Evolutionary conservation across 352 stramenopile species (phyloP).

Genomic region (Pythium biforme): DNA sequence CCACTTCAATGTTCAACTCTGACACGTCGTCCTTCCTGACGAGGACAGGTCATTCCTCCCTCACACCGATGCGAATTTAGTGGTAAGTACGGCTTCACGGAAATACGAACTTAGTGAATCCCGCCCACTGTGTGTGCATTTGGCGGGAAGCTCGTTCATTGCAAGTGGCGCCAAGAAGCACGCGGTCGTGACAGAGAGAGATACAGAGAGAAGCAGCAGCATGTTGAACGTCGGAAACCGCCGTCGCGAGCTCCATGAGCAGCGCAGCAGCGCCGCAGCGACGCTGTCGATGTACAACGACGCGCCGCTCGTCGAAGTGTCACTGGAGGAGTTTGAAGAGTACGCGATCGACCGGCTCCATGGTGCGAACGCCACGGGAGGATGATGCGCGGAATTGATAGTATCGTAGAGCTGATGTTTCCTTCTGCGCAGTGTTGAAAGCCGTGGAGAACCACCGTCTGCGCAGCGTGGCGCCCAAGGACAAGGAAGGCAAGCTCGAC

Average conservation of each 20-base stretch:
- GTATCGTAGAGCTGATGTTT: neutral
- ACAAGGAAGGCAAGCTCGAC: conserved; percentile 72
- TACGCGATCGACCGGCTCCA: conserved; percentile 96
- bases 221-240: conserved; percentile 88
- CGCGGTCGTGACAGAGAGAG: neutral
- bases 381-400: neutral
- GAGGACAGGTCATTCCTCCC: conserved; percentile 11
- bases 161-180: conserved; percentile 10
- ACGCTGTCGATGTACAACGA: conserved; percentile 94
- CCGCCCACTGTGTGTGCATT: conserved; percentile 18
- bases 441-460: conserved; percentile 86
- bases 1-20: conserved; percentile 27
- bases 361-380: conserved; percentile 27
- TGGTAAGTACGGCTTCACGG: conserved; percentile 3
- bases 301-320: conserved; percentile 93
- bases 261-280: conserved; percentile 41
- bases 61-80: conserved; percentile 5
- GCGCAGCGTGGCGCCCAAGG: conserved; percentile 64
- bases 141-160: conserved; percentile 31
- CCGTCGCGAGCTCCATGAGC: conserved; percentile 46
- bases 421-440: conserved; percentile 61
- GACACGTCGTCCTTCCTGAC: conserved; percentile 13
- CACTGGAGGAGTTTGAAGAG: conserved; percentile 98
- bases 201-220: neutral
- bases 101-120: conserved; percentile 22